Evolutionary conservation across 139 green algal species (phyloP), one percentile per base, ranked within the genome.

Genomic region (Ostreobium quekettii): DNA sequence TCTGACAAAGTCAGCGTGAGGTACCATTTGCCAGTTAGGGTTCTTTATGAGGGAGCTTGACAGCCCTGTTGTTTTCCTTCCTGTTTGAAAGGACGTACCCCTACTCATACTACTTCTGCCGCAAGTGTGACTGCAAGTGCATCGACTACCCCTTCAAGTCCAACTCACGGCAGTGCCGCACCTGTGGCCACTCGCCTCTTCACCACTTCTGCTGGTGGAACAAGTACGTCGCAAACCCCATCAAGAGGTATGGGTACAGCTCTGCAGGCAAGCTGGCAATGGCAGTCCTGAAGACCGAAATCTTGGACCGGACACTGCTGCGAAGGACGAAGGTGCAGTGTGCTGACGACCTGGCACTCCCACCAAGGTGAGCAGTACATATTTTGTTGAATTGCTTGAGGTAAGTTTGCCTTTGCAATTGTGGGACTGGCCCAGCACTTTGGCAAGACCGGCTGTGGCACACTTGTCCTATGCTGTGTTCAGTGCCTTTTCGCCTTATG

Each of bases 51-150:
- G n/a, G n/a, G n/a, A n/a, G n/a, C n/a, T n/a, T n/a, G n/a, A n/a
- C n/a, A n/a, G n/a, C n/a, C n/a, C 42, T 53, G 42, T 53, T 11
- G 11, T 19, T 53, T 53, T 53, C 19, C 19, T 53, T 53, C 19
- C 19, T 53, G 11, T 53, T 19, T 26, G 11, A 28, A 61, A 80
- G 79, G 6, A 81, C 93, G 32, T 83, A 89, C 73, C 92, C 92
- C 6, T 96, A 92, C 71, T 76, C 88, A 4, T 95, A 90, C 80
- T 96, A 97, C 79, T 96, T 96, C 71, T 97, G 92, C 82, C 70
- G 75, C 59, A 88, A 84, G 74, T 85, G 83, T 66, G 49, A 48
- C 36, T 96, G 88, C 84, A 70, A 80, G 42, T 80, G 57, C 66
- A 73, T 96, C 33, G 86, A 91, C 78, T 86, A 87, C 80, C 57